Base-by-base conservation (phyloP, 768 basidiomycete species). In the Rhodotorula sphaerocarpa region DNA sequence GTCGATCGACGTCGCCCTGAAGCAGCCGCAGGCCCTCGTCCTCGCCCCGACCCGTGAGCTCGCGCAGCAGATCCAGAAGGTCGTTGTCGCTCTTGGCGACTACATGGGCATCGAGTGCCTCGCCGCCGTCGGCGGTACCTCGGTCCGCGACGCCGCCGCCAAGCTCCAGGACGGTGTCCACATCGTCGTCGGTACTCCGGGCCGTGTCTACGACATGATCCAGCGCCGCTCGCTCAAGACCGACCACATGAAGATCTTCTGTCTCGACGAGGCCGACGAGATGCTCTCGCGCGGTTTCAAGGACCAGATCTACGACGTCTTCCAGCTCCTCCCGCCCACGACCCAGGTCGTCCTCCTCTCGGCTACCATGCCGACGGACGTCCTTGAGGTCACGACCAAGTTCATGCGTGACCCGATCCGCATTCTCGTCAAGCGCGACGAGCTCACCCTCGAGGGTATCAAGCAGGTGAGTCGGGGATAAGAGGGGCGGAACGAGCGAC, bases 101-200 rank as follows among this genome's bases (percentile, higher is more conserved):
- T 96, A 96, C 76, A 93, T 96, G 92, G 95, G 95, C 74, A 88
- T 99, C 63, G 90, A 95, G 74, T 97, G 93, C 76, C 91, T 96
- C 75, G 92, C 91, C 47, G 95, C 92, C 77, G 95, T 97, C 73
- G 93, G 93, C 47, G 93, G 93, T 47, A 93, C 90, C 3, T 90
- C 89, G 43, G 90, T 99, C 70, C 90, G 91, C 23, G 93, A 99
- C 79, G 93, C 95, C 73, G 96, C 96, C 72, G 82, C 89, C 63
- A 95, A 96, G 78, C 82, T 99, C 51, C 90, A 95, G 75, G 91
- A 95, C 65, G 93, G 93, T 28, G 91, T 93, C 71, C 93, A 97
- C 76, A 87, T 97, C 65, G 89, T 99, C 39, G 92, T 90, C 48
- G 93, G 93, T 28, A 96, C 93, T 12, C 93, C 93, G 43, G 93